A percentile compares a stretch with the other conserved stretches of the same genome.
These are phyloP conservation scores for Litchi chinensis DNA, from an alignment of 345 rosid genomes.

Conservation along the genomic window DNA sequence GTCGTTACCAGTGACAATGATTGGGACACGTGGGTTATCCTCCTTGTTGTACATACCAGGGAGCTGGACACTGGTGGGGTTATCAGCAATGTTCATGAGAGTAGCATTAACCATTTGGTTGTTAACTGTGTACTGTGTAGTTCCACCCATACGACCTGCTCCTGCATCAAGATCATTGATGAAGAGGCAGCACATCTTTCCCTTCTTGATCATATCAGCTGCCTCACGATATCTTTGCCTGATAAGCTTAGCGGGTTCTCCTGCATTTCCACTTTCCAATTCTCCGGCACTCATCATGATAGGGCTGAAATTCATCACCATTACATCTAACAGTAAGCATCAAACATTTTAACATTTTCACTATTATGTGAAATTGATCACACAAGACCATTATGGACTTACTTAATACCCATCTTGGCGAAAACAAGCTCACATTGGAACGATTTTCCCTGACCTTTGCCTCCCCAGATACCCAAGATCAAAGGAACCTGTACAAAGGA, in stretches of 20 bases:
- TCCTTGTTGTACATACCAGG: constrained; percentile 99
- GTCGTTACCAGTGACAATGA: constrained; percentile 97
- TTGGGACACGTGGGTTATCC: constrained; percentile 92
- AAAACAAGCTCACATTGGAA: constrained; percentile 98
- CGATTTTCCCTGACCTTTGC: constrained; percentile 99
- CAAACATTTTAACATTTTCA: neutral
- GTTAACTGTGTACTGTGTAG: constrained; percentile 96
- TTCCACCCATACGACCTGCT: constrained; percentile 94
- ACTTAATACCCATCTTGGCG: constrained; percentile 99
- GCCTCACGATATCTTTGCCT: constrained; percentile 99
- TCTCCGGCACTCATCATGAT: constrained; percentile 99
- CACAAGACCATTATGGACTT: constrained; percentile 27
- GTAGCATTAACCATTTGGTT: constrained; percentile 99
- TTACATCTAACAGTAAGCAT: neutral
- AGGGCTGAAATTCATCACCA: constrained; percentile 54
- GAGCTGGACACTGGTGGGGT: constrained; percentile 91
- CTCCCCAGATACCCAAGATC: constrained; percentile 99
- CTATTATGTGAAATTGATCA: neutral
- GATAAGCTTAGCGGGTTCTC: constrained; percentile 95
- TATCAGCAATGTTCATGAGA: constrained; percentile 99
- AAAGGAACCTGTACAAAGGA: constrained; percentile 66
- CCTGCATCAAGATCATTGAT: constrained; percentile 99
- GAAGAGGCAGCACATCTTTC: constrained; percentile 93
- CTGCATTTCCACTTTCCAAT: constrained; percentile 95
- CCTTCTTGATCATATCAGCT: constrained; percentile 89